Evolutionary conservation across 2,329 filamentous ascomycete genomes (phyloP), one percentile per base, ranked within the genome.

Genomic region (Aureobasidium sp.): DNA sequence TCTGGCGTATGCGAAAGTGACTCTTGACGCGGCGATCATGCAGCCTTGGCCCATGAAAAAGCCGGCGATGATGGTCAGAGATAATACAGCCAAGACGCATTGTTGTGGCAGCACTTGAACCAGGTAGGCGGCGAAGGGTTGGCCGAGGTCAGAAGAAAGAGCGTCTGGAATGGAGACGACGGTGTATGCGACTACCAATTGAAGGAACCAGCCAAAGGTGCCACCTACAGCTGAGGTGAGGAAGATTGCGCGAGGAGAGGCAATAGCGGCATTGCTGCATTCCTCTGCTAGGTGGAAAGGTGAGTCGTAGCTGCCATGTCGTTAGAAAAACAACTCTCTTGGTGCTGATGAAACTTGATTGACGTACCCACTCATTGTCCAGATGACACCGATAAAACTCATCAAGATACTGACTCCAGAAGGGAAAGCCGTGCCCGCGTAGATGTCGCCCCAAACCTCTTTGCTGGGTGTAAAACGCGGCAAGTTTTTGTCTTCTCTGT

Each of bases 241-340:
- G 41, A 89, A 83, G 58, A 90, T 91, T 8, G 87, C 87, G 13
- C 87, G 82, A 0, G 87, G 87, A 10, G 86, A 83, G 34, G 88
- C 87, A 49, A 90, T 74, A 66, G 83, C 85, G 32, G 88, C 87
- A 66, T 90, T 90, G 63, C 84, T 86, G 72, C 87, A 90, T 72
- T 91, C 87, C 69, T 91, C 87, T 3, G 84, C 81, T n/a, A 90
- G 73, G 73, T 90, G 87, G 71, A 90, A 90, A 0, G 86, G 83
- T 0, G 81, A 81, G 71, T 89, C 86, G 69, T 88, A 88, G 44
- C 86, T 85, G 25, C 4, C 15, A 5, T 25, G 37, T 37, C 4
- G 32, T 47, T 21, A 21, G 21, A 21, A 21, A 21, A 21, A 21
- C 21, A 21, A 21, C 21, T 21, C 21, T 21, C 21, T 21, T 21